A percentile compares a stretch with the other conserved stretches of the same genome.
phyloP scores from a whole-genome alignment of 768 basidiomycete species.

The Suillus brevipes region DNA sequence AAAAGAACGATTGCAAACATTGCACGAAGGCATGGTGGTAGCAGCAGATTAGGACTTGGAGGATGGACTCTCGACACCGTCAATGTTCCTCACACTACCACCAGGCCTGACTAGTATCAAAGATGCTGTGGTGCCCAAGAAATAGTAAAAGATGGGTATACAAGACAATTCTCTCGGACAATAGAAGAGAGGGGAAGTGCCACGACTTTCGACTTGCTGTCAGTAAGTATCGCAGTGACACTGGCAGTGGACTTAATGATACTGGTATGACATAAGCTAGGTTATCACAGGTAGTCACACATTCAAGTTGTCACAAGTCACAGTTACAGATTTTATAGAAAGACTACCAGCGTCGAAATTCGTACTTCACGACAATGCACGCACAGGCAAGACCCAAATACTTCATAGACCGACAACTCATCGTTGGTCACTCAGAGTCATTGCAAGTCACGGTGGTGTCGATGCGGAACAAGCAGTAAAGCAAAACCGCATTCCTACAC shows the following conservation, averaged over 20 bases:
- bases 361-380: background rate
- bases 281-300: background rate
- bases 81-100: background rate
- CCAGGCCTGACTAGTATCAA: background rate
- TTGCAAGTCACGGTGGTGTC: slow-evolving; percentile 29
- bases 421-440: slow-evolving; percentile 18
- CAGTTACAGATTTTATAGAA: background rate
- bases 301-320: background rate
- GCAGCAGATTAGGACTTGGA: background rate
- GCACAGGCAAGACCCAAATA: background rate
- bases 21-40: slow-evolving; percentile 21
- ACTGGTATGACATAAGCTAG: background rate
- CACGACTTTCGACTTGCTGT: background rate
- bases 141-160: background rate
- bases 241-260: background rate
- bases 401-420: background rate
- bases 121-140: too few relatives aligned
- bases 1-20: slow-evolving; percentile 22
- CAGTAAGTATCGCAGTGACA: too few relatives aligned
- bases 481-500: slow-evolving; percentile 49
- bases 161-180: background rate
- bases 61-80: background rate
- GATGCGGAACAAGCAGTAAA: slow-evolving; percentile 58
- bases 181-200: background rate
- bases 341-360: background rate